Percentiles rank a stretch among this genome's conserved stretches.
Conservation (phyloP, 257 asterid genomes). For the Dorcoceras hygrometricum region DNA sequence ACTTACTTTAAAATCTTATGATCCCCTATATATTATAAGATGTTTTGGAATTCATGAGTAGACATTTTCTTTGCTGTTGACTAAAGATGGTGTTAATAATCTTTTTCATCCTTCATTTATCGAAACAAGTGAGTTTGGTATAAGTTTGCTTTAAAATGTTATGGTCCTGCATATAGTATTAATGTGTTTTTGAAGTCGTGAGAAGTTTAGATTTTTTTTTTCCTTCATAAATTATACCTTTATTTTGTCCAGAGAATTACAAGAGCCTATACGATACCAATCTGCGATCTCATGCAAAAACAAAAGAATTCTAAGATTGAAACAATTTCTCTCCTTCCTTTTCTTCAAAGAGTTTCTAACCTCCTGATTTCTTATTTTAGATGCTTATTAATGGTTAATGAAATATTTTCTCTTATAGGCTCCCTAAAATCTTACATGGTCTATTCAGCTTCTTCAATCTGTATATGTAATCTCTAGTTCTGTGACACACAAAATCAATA, state of each 20-base stretch:
- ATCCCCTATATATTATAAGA: not conserved
- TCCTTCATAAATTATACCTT: too few species aligned
- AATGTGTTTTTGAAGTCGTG: not conserved
- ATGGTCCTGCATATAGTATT: too few species aligned
- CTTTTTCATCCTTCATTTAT: too few species aligned
- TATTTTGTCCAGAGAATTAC: not conserved
- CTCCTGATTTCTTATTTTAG: not conserved
- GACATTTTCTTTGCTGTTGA: too few species aligned
- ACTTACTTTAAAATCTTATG: too few species aligned
- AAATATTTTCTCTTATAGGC: not conserved
- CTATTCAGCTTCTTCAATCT: not conserved
- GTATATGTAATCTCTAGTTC: not conserved
- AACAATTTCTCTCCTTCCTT: not conserved
- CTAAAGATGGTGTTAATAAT: too few species aligned
- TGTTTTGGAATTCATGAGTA: not conserved
- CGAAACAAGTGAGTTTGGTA: too few species aligned
- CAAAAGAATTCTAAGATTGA: not conserved
- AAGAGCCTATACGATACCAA: not conserved
- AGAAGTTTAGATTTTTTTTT: not conserved
- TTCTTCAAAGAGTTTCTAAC: not conserved
- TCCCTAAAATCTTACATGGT: not conserved
- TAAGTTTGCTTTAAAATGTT: too few species aligned
- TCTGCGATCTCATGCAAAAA: not conserved
- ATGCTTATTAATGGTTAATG: not conserved
- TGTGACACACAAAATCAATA: not conserved